Evolutionary conservation across 2,329 filamentous ascomycete species (phyloP).

Genomic region (Penicillium rolfsii): DNA sequence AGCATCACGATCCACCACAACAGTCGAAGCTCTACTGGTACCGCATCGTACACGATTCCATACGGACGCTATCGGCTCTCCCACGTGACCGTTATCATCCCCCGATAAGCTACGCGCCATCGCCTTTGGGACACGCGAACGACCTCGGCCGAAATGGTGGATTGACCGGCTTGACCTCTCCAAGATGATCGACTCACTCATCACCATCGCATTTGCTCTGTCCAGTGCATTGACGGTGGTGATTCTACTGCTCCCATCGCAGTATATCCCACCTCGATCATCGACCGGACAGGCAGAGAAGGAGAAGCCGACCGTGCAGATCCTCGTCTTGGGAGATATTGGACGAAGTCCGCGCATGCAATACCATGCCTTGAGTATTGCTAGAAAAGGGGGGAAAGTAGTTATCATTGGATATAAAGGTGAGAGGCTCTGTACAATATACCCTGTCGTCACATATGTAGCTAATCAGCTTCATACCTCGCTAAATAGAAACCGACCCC

Average conservation of each 20-base stretch:
- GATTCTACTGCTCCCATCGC: slow-evolving; percentile 57
- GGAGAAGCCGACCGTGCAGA: slow-evolving; percentile 64
- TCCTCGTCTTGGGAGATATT: slow-evolving; percentile 92
- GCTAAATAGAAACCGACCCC: slow-evolving; percentile 69
- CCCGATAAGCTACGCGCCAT: neutral
- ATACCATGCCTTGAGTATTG: slow-evolving; percentile 93
- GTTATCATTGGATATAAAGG: slow-evolving; percentile 87
- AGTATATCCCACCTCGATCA: slow-evolving; percentile 47
- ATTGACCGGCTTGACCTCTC: neutral
- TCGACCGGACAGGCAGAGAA: slow-evolving; percentile 27
- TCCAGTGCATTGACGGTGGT: slow-evolving; percentile 55
- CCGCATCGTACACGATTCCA: too few relatives aligned
- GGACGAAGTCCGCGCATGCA: slow-evolving; percentile 97
- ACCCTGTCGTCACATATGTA: neutral
- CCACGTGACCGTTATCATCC: slow-evolving; percentile 15
- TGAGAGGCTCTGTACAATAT: slow-evolving; percentile 41
- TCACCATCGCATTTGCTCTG: slow-evolving; percentile 46
- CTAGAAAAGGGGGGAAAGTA: slow-evolving; percentile 76
- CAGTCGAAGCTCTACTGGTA: neutral
- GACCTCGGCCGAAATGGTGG: slow-evolving; percentile 4
- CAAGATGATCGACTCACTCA: slow-evolving; percentile 41
- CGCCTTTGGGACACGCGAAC: neutral
- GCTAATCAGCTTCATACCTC: slow-evolving; percentile 10
- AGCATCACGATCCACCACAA: neutral
- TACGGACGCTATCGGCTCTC: too few relatives aligned